Evolutionary conservation across 1,284 basidiomycete species (phyloP), one percentile per base, ranked within the genome.

Genomic region (Wallemia hederae): DNA sequence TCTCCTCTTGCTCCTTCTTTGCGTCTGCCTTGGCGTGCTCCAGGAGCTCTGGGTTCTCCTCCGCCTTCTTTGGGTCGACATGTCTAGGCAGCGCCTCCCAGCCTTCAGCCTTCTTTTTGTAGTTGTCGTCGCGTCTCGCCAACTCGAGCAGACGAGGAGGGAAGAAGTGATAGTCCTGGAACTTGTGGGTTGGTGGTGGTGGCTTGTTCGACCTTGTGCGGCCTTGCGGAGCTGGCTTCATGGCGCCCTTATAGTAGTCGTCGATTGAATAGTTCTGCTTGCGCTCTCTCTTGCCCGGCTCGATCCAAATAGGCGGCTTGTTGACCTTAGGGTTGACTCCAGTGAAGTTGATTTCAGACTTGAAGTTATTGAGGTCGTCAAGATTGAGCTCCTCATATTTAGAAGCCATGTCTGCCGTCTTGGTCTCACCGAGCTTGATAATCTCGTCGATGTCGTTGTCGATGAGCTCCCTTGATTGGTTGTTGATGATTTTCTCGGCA

Each of bases 141-240:
- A 97, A 74, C 66, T 83, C 82, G 11, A 80, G 76, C 9, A 98
- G 73, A 58, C 83, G 76, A 0, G 81, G 78, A 1, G 91, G 85
- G 74, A 87, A 96, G 76, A 99, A 98, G 69, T 98, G 92, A 77
- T 91, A 96, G 70, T 97, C 92, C 73, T 92, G 83, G 65, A 87
- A 90, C 65, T 49, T 49, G 39, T 49, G 39, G 9, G 39, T 49
- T 22, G 39, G 3, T 17, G 39, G 39, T 49, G 39, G 39, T 49
- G 39, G 39, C 39, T 49, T 49, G 39, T 49, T 49, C 22, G 39
- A 49, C 3, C 39, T 7, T 3, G 39, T 49, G 5, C 39, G 39
- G 3, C 39, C 39, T 49, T 49, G 39, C 11, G 39, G 39, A 49
- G 11, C 22, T 11, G 39, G 39, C 22, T 49, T 49, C 71, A 96